Evolutionary conservation across 2,329 filamentous ascomycete species (phyloP).

Genomic region (Sphaerostilbella broomeana): DNA sequence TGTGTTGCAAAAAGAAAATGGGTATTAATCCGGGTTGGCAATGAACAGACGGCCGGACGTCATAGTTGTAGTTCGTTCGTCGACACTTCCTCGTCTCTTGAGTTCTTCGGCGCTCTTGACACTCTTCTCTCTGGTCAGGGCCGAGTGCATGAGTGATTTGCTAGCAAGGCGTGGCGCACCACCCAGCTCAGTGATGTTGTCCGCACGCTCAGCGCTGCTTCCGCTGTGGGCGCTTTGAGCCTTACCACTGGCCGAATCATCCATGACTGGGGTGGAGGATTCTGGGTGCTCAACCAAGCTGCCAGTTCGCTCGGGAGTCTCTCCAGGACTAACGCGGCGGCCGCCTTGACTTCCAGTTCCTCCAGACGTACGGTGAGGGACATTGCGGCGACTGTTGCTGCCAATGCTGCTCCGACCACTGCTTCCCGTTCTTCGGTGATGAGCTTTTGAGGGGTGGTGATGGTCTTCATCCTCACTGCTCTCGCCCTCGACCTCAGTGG

Average conservation of each 20-base stretch:
- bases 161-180: constrained; percentile 45
- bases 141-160: constrained; percentile 52
- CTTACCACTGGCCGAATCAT: constrained; percentile 41
- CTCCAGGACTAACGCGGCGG: constrained; percentile 45
- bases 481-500: constrained; percentile 89
- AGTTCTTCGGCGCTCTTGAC: constrained; percentile 65
- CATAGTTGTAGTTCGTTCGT: constrained; percentile 74
- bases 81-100: constrained; percentile 70
- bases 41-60: constrained; percentile 70
- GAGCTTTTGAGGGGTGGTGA: constrained; percentile 21
- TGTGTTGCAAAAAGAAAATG: neutral
- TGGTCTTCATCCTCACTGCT: constrained; percentile 69
- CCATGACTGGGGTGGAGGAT: constrained; percentile 19
- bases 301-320: constrained; percentile 49
- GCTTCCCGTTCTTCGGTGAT: constrained; percentile 67
- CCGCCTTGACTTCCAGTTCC: constrained; percentile 35
- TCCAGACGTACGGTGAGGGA: constrained; percentile 46
- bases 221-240: constrained; percentile 48
- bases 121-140: constrained; percentile 57
- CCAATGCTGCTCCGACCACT: constrained; percentile 65
- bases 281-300: constrained; percentile 44
- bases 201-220: constrained; percentile 55
- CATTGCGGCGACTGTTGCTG: constrained; percentile 40
- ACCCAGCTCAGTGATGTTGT: constrained; percentile 51
- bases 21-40: constrained; percentile 66